Base-by-base conservation (phyloP, 805 yeast species). In the Brettanomyces naardenensis region DNA sequence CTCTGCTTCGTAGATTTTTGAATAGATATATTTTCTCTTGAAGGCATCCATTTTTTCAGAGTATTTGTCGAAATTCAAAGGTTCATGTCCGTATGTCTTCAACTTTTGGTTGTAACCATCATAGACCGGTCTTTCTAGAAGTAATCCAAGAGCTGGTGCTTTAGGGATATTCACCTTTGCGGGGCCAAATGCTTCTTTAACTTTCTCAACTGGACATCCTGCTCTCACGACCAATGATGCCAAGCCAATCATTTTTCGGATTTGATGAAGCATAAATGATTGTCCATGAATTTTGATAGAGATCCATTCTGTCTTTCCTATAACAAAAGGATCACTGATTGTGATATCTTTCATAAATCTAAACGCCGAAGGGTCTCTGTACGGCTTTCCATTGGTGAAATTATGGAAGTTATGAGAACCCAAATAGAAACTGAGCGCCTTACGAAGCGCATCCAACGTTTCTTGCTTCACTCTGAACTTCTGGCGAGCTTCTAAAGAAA, bases 241-340 rank as follows among this genome's bases (percentile, higher is more conserved):
- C 94, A 90, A 81, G 18, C 96, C 90, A 42, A 92, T 86, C 97
- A 92, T 92, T 58, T 92, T 92, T 57, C 98, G 78, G 54, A 92
- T 92, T 69, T 90, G 98, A 63, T 90, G 97, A 45, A 92, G 70
- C 97, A 92, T 92, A 61, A 92, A 92, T 3, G 96, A 86, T 64
- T 92, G 98, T 6, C 98, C 98, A 59, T 92, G 98, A 47, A 92
- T 86, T 65, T 90, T 89, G 53, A 92, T 81, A 2, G 95, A 85
- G 2, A 86, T 73, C 98, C 98, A 92, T 56, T 92, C 97, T 5
- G 96, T 88, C 33, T 85, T 88, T 53, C 89, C 85, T 47, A 90
- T 89, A 36, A 87, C 80, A 58, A 87, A 85, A 2, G 97, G 97
- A 2, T 85, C 94, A 14, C 88, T 74, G 0, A 87, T 95, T 1